Base-by-base conservation (phyloP, 2,329 filamentous ascomycete species). In the Pseudogymnoascus sp. region DNA sequence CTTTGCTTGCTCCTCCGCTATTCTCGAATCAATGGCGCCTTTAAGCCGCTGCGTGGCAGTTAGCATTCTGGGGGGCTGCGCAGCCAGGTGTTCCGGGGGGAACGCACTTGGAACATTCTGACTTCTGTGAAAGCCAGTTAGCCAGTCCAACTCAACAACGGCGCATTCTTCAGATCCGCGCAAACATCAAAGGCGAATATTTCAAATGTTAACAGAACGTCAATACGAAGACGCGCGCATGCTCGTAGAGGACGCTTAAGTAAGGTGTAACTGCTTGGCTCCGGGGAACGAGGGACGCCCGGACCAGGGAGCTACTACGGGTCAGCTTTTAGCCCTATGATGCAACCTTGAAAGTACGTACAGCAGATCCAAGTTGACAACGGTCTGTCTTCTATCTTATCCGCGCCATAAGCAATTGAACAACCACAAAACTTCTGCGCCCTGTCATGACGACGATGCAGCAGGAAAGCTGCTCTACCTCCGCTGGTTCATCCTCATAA, bases 1-100 rank as follows among this genome's bases (percentile, higher is more conserved):
- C 63, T 90, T 88, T 62, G 90, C 89, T 75, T 96, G 90, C 76
- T 97, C 92, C 77, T 96, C 91, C 70, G 91, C 89, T 70, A 97
- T 94, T 70, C 88, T 88, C 69, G 86, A 86, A 73, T 96, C 90
- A 73, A 96, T 91, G 63, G 88, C 89, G 70, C 88, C 89, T 77
- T 90, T 89, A 68, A 96, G 79, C 79, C 89, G 84, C 89, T 94
- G 72, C 64, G 35, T 29, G 47, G 11, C 47, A 33, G 47, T 54
- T 15, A 54, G 47, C 11, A 54, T 54, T 4, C 15, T 21, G 6
- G 17, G 11, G 39, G 17, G 17, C 15, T 40, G 8, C 11, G 11
- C 9, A 40, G 39, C 15, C 39, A 21, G 15, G 39, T 40, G 47
- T 29, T 21, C 26, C 31, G 15, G 47, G 47, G 47, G 35, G 17